These are phyloP conservation scores for Stemphylium beticola DNA, from an alignment of 2,329 filamentous ascomycete genomes.

Conservation along the genomic window DNA sequence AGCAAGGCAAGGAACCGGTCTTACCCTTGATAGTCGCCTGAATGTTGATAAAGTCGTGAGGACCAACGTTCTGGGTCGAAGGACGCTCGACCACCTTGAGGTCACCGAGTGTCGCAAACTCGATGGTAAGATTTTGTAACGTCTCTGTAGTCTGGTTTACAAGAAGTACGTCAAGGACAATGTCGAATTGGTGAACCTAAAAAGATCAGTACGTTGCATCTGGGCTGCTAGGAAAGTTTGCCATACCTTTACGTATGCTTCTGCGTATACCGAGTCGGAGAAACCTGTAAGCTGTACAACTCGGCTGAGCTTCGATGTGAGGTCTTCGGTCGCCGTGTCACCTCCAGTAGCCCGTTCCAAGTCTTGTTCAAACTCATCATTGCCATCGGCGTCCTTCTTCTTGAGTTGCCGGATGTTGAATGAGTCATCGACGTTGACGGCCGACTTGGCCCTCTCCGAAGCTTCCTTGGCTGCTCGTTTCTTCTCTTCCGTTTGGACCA, in stretches of 20 bases:
- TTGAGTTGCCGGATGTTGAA: constrained; percentile 90
- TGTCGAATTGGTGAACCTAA: constrained; percentile 90
- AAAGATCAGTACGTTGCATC: constrained; percentile 13
- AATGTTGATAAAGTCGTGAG: constrained; percentile 97
- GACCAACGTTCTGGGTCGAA: constrained; percentile 92
- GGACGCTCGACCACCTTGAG: constrained; percentile 97
- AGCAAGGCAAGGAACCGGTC: background rate
- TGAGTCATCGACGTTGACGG: constrained; percentile 94
- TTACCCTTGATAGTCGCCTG: constrained; percentile 99
- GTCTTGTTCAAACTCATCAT: constrained; percentile 86
- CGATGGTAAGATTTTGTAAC: constrained; percentile 93
- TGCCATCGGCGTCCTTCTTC: constrained; percentile 81
- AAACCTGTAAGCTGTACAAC: constrained; percentile 98
- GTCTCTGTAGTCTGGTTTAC: constrained; percentile 98
- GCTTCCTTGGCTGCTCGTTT: constrained; percentile 96
- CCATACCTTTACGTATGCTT: constrained; percentile 87
- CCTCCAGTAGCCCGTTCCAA: constrained; percentile 94
- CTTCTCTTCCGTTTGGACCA: constrained; percentile 97
- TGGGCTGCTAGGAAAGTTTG: background rate
- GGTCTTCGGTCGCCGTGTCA: constrained; percentile 80
- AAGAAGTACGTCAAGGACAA: constrained; percentile 91
- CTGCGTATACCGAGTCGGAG: constrained; percentile 97
- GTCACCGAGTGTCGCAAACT: constrained; percentile 97
- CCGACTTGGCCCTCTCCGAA: constrained; percentile 88
- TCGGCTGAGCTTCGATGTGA: constrained; percentile 91